Conservation (phyloP, 768 basidiomycete species). For the Calvatia gigantea region DNA sequence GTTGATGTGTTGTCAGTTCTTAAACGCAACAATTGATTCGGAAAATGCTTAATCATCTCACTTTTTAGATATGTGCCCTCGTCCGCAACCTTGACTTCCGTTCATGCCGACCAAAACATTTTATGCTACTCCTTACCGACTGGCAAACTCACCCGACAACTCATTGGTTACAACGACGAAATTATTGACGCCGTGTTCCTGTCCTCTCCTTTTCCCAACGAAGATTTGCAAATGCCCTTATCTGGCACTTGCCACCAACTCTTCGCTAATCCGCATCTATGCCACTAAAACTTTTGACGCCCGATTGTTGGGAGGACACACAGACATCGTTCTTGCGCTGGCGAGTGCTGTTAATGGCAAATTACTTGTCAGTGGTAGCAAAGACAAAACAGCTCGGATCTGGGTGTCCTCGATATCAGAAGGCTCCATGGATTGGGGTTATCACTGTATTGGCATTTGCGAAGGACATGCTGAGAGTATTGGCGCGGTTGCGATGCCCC, state of each 20-base stretch:
- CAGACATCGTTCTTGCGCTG: slow-evolving; percentile 86
- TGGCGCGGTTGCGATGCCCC: slow-evolving; percentile 85
- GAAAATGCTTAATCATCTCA: no score
- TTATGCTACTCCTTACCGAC: slow-evolving; percentile 81
- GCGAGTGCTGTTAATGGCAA: slow-evolving; percentile 63
- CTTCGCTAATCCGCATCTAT: slow-evolving; percentile 91
- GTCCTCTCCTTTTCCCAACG: slow-evolving; percentile 28
- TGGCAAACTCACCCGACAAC: slow-evolving; percentile 63
- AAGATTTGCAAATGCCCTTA: slow-evolving; percentile 53
- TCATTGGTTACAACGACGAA: slow-evolving; percentile 98
- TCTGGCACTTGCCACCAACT: slow-evolving; percentile 96
- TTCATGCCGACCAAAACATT: slow-evolving; percentile 97
- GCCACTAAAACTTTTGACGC: slow-evolving; percentile 74
- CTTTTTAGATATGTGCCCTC: slow-evolving; percentile 65
- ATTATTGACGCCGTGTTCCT: slow-evolving; percentile 89
- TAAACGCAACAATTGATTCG: no score
- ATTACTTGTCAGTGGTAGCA: slow-evolving; percentile 88
- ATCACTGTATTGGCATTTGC: slow-evolving; percentile 80
- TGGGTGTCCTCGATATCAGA: slow-evolving; percentile 53
- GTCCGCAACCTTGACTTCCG: slow-evolving; percentile 65
- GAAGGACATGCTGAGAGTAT: slow-evolving; percentile 95
- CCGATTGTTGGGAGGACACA: slow-evolving; percentile 83
- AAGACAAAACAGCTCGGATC: slow-evolving; percentile 83
- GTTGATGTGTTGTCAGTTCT: slow-evolving; percentile 71
- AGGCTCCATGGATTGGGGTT: slow-evolving; percentile 38